phyloP scores from a whole-genome alignment of 2,329 filamentous ascomycete species.

The Cordyceps tenuipes region DNA sequence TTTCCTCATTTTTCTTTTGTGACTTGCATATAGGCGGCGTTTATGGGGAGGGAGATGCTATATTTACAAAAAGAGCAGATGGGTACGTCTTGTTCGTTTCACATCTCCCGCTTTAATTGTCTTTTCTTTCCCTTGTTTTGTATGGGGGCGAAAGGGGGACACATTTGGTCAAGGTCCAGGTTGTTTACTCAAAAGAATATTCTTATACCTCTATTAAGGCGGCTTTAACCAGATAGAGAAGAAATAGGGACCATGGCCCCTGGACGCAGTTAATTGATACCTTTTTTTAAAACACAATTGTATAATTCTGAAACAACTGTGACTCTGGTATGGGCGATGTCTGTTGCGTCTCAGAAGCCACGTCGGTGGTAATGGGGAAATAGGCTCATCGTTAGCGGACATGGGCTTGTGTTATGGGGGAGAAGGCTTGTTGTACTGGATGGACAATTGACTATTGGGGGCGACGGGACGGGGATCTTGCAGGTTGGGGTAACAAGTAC shows the following conservation, averaged over 20 bases:
- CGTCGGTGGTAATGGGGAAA: not conserved
- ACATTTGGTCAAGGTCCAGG: not conserved
- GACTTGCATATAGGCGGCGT: constrained; percentile 7
- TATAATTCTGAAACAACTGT: not conserved
- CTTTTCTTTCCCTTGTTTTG: not conserved
- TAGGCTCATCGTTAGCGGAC: constrained; percentile 1
- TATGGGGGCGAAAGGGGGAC: not conserved
- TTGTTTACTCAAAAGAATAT: not conserved
- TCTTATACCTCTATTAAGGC: not conserved
- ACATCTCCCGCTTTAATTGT: not conserved
- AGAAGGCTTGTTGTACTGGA: not conserved
- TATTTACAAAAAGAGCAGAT: not conserved
- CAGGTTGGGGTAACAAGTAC: too few relatives aligned
- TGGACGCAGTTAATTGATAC: not conserved
- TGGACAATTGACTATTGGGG: not conserved
- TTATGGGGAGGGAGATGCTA: not conserved
- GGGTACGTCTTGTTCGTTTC: not conserved
- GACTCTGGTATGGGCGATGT: not conserved
- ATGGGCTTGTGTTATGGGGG: not conserved
- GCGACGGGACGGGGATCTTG: not conserved
- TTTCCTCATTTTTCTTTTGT: constrained; percentile 3
- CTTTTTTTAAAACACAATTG: not conserved
- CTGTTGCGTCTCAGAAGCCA: not conserved
- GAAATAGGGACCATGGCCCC: not conserved
- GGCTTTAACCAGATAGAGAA: not conserved